Percentiles rank a stretch among this genome's conserved stretches.
These are phyloP conservation scores for Penicillium psychrofluorescens DNA, from an alignment of 495 filamentous ascomycete species.

Conservation along the genomic window DNA sequence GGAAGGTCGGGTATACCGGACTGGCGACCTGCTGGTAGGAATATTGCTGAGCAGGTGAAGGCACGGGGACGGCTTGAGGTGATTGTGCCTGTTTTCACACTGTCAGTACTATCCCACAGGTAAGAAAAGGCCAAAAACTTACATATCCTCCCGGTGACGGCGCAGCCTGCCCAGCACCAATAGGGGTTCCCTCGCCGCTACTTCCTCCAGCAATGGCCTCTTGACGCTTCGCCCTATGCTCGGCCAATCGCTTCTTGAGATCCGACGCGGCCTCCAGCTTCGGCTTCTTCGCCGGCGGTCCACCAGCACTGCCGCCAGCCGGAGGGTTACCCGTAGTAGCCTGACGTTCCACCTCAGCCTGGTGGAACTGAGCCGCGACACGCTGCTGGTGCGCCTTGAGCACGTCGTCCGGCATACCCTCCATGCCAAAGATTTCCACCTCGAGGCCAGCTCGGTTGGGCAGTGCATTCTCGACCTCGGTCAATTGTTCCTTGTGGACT, in stretches of 20 bases:
- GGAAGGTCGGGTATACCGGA: slow-evolving; percentile 38
- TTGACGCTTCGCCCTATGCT: slow-evolving; percentile 64
- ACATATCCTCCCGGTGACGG: slow-evolving; percentile 50
- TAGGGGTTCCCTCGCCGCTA: slow-evolving; percentile 54
- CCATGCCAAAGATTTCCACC: slow-evolving; percentile 97
- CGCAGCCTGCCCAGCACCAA: slow-evolving; percentile 44
- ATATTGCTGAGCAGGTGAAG: slow-evolving; percentile 17
- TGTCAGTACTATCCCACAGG: slow-evolving; percentile 4
- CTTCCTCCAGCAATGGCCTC: slow-evolving; percentile 51
- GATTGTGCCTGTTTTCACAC: slow-evolving; percentile 18
- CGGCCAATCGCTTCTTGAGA: slow-evolving; percentile 74
- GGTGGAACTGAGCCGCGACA: slow-evolving; percentile 74
- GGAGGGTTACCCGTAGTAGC: slow-evolving; percentile 76
- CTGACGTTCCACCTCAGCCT: slow-evolving; percentile 74
- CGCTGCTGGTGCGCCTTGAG: slow-evolving; percentile 74
- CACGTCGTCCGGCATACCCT: slow-evolving; percentile 87
- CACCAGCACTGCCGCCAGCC: slow-evolving; percentile 46
- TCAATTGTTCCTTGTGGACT: slow-evolving; percentile 89
- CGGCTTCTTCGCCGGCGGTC: slow-evolving; percentile 63
- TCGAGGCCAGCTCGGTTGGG: slow-evolving; percentile 75
- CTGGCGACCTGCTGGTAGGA: slow-evolving; percentile 37
- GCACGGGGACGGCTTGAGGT: slow-evolving; percentile 5
- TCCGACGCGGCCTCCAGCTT: slow-evolving; percentile 72
- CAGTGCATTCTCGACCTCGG: slow-evolving; percentile 83
- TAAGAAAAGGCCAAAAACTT: slow-evolving; percentile 22